These are phyloP conservation scores for Mangifera indica DNA, from an alignment of 345 rosid species.

Conservation along the genomic window DNA sequence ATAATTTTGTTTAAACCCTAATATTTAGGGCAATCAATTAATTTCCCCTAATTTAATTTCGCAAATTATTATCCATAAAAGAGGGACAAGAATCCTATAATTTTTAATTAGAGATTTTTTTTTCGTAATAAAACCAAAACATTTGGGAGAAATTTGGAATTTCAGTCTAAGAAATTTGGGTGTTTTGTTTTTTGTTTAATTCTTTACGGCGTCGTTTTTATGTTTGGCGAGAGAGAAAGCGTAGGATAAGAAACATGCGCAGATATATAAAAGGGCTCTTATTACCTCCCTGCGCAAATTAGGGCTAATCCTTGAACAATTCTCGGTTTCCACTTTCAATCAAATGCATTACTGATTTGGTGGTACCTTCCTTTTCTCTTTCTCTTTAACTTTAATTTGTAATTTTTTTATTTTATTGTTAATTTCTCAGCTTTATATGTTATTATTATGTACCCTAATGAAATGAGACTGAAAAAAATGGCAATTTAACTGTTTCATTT, in stretches of 20 bases:
- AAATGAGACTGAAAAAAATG: neutral
- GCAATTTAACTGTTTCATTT: neutral
- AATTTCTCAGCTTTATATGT: no score
- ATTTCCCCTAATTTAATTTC: no score
- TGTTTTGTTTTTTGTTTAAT: neutral
- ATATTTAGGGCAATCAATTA: no score
- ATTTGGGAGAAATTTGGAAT: no score
- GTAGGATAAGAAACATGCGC: slow-evolving; percentile 59
- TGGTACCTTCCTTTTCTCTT: slow-evolving; percentile 24
- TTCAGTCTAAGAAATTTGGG: no score
- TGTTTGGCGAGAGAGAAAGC: slow-evolving; percentile 27
- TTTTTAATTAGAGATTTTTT: no score
- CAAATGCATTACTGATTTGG: slow-evolving; percentile 21
- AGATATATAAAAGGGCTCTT: slow-evolving; percentile 30
- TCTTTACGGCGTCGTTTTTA: neutral
- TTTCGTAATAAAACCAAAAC: no score
- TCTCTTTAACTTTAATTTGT: neutral
- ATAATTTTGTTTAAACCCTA: no score
- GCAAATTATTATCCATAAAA: no score
- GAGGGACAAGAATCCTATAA: no score
- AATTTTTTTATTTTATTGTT: no score
- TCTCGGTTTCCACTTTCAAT: slow-evolving; percentile 1
- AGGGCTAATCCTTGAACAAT: slow-evolving; percentile 46
- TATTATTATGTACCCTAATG: no score
- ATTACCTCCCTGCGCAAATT: slow-evolving; percentile 72